Conservation (phyloP, 2,329 filamentous ascomycete genomes). For the Didymella segeticola region DNA sequence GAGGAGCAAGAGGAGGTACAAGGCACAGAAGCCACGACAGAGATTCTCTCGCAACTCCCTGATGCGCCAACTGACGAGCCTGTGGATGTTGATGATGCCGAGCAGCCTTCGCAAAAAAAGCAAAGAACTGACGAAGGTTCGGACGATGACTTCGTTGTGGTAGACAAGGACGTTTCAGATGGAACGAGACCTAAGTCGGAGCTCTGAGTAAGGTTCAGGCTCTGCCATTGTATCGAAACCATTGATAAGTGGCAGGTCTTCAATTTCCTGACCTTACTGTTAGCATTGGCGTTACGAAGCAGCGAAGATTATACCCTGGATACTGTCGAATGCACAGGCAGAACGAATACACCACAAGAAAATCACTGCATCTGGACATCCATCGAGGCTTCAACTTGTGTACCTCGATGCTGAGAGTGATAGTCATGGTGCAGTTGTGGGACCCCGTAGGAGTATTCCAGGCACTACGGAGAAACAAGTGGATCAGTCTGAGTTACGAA, state of each 20-base stretch:
- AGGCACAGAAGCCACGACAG: constrained; percentile 43
- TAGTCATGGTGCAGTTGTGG: background rate
- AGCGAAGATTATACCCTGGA: constrained; percentile 8
- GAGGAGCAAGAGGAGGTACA: constrained; percentile 23
- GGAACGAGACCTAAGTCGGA: constrained; percentile 27
- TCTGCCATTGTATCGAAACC: no score
- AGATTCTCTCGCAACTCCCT: constrained; percentile 54
- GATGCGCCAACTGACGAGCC: constrained; percentile 58
- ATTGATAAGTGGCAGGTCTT: background rate
- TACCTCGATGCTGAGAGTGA: background rate
- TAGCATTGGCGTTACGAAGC: constrained; percentile 10
- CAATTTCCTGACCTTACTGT: background rate
- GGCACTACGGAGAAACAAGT: background rate
- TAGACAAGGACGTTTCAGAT: constrained; percentile 36
- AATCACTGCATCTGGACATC: background rate
- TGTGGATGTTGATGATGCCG: constrained; percentile 50
- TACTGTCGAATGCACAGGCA: background rate
- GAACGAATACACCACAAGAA: background rate
- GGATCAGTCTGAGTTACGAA: constrained; percentile 1
- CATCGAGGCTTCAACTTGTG: background rate
- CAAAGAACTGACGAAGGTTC: constrained; percentile 47
- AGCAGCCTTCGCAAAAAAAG: constrained; percentile 53
- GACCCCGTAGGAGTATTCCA: background rate
- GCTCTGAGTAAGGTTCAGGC: background rate
- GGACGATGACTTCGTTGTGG: constrained; percentile 43